Evolutionary conservation across 108 stramenopile species (phyloP).

Genomic region (Bacterosira constricta): DNA sequence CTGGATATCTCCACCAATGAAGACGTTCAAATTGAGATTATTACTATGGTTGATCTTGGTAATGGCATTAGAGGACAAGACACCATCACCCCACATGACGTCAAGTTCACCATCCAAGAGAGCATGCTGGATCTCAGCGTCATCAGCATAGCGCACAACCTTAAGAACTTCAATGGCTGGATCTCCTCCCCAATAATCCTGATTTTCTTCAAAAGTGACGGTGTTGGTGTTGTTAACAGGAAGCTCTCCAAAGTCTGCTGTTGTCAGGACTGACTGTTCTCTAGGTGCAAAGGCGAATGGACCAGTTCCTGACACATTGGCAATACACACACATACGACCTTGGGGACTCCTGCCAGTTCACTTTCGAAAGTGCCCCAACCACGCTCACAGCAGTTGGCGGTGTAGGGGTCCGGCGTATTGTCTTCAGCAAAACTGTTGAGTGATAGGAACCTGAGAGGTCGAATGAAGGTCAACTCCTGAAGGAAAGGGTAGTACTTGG

Average conservation of each 20-base stretch:
- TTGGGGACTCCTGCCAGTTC: not conserved
- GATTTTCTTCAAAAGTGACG: conserved; percentile 30
- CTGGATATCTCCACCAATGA: conserved; percentile 22
- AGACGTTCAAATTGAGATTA: conserved; percentile 11
- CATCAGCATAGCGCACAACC: conserved; percentile 29
- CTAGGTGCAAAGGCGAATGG: conserved; percentile 24
- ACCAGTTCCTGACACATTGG: conserved; percentile 40
- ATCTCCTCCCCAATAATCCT: conserved; percentile 45
- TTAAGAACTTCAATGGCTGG: conserved; percentile 23
- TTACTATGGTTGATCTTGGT: conserved; percentile 1
- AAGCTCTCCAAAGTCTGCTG: conserved; percentile 2
- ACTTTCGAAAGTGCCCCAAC: conserved; percentile 11
- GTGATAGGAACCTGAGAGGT: conserved; percentile 47
- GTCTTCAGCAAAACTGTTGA: conserved; percentile 31
- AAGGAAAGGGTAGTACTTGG: conserved; percentile 41
- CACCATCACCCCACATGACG: conserved; percentile 37
- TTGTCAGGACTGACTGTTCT: not conserved
- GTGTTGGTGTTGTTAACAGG: conserved; percentile 20
- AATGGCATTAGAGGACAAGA: conserved; percentile 6
- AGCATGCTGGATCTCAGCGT: conserved; percentile 30
- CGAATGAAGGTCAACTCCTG: conserved; percentile 51
- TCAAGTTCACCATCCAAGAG: conserved; percentile 38
- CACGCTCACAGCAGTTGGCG: conserved; percentile 41
- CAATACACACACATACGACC: conserved; percentile 42
- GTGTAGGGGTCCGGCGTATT: conserved; percentile 23